Conservation (phyloP, 1,284 basidiomycete genomes). For the Pisolithus thermaeus region DNA sequence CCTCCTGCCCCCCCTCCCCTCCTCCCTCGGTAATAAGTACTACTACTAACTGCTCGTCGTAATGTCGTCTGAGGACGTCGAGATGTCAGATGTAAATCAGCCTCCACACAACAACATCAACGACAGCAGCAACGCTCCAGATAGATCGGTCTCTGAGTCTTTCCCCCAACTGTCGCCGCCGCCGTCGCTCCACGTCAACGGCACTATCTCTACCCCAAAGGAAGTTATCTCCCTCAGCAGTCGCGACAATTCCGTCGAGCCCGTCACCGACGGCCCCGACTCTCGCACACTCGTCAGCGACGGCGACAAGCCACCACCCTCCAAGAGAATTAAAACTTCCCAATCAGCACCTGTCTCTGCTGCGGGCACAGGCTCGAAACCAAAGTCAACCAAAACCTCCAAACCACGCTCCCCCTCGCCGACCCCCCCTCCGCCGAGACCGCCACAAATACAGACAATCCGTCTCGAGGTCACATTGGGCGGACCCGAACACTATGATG, state of each 20-base stretch:
- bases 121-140: background rate
- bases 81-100: constrained; percentile 18
- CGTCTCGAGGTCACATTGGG: constrained; percentile 64
- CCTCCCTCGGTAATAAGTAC: background rate
- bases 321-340: constrained; percentile 24
- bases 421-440: constrained; percentile 43
- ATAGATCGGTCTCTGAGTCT: constrained; percentile 8
- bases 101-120: background rate
- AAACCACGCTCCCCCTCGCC: constrained; percentile 59
- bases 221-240: constrained; percentile 25
- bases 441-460: constrained; percentile 56
- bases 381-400: constrained; percentile 29
- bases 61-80: constrained; percentile 20
- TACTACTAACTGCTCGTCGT: too few relatives aligned
- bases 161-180: background rate
- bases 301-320: constrained; percentile 21
- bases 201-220: constrained; percentile 14
- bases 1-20: constrained; percentile 11
- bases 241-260: constrained; percentile 25
- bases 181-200: constrained; percentile 6
- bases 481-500: constrained; percentile 68
- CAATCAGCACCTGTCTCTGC: constrained; percentile 20
- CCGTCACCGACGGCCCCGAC: constrained; percentile 8
- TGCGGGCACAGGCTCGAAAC: constrained; percentile 27
- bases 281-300: constrained; percentile 10